A percentile compares a stretch with the other conserved stretches of the same genome.
Evolutionary conservation across 495 filamentous ascomycete species (phyloP).

Genomic region (Tricharina praecox): DNA sequence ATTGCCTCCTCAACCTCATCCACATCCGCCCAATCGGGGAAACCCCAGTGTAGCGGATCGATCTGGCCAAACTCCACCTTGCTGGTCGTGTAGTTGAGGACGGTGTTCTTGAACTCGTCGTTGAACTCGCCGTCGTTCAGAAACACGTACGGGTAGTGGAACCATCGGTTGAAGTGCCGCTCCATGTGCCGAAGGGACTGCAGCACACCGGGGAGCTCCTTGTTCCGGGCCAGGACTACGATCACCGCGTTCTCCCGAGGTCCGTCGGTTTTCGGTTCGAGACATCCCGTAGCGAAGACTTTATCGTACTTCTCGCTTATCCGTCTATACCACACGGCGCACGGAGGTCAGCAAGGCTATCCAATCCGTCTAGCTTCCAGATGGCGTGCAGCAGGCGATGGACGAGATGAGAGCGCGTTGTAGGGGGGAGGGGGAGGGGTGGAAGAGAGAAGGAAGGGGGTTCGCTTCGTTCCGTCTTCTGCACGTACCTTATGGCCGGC

Average conservation of each 20-base stretch:
- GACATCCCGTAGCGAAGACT: constrained; percentile 82
- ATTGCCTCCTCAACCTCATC: constrained; percentile 92
- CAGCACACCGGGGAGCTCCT: constrained; percentile 88
- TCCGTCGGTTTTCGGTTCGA: constrained; percentile 44
- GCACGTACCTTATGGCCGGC: constrained; percentile 71
- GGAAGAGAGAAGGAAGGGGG: no score
- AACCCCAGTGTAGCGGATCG: constrained; percentile 82
- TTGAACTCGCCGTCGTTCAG: constrained; percentile 97
- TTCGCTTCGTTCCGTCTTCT: no score
- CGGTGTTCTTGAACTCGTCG: constrained; percentile 69
- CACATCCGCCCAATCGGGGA: constrained; percentile 85
- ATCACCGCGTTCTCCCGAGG: constrained; percentile 84
- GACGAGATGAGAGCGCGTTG: no score
- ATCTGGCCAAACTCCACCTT: constrained; percentile 90
- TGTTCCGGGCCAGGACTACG: constrained; percentile 89
- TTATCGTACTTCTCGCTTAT: constrained; percentile 96
- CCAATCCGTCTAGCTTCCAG: no score
- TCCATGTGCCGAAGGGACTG: constrained; percentile 96
- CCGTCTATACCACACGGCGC: constrained; percentile 42
- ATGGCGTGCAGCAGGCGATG: no score
- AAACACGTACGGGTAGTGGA: constrained; percentile 97
- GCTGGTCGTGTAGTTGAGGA: constrained; percentile 75
- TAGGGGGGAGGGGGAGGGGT: no score
- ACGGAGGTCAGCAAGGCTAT: constrained; percentile 4
- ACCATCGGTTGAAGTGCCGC: constrained; percentile 98